Evolutionary conservation across 164 flowering plant species (phyloP).

Genomic region (Vitis labrusca): DNA sequence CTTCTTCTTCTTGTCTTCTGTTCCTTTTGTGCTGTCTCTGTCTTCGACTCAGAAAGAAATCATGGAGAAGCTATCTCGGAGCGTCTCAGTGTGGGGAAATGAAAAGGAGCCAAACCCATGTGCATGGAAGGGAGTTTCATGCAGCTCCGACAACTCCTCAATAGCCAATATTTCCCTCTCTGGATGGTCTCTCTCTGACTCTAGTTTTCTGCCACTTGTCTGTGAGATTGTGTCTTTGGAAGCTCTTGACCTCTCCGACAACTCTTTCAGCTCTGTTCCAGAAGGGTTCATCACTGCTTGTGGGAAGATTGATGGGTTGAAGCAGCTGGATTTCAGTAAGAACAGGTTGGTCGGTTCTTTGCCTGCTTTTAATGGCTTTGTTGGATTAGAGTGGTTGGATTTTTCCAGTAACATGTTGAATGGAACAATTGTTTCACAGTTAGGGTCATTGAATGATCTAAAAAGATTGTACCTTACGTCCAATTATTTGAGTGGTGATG

Average conservation of each 20-base stretch:
- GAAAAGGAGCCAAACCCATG: constrained; percentile 27
- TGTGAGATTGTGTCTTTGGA: constrained; percentile 36
- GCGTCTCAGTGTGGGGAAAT: constrained; percentile 11
- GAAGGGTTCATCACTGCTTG: constrained; percentile 31
- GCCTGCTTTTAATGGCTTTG: constrained; percentile 38
- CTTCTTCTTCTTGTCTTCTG: constrained; percentile 13
- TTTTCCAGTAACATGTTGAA: constrained; percentile 31
- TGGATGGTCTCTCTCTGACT: constrained; percentile 15
- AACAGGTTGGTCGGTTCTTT: constrained; percentile 24
- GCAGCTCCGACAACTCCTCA: constrained; percentile 17
- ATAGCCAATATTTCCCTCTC: constrained; percentile 29
- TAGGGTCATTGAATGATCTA: constrained; percentile 30
- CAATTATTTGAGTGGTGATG: constrained; percentile 20
- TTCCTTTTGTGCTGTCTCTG: neutral
- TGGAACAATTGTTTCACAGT: constrained; percentile 33
- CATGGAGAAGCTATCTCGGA: constrained; percentile 23
- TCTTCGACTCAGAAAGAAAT: constrained; percentile 13
- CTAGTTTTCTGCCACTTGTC: constrained; percentile 23
- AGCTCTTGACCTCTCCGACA: constrained; percentile 40
- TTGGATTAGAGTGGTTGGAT: constrained; percentile 33
- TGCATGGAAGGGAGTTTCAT: constrained; percentile 39
- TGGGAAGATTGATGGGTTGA: constrained; percentile 28
- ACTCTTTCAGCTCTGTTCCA: constrained; percentile 26
- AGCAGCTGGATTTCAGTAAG: constrained; percentile 35
- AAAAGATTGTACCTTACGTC: constrained; percentile 27